Conservation (phyloP, 2,329 filamentous ascomycete genomes). For the Ceratocystis cacaofunesta region DNA sequence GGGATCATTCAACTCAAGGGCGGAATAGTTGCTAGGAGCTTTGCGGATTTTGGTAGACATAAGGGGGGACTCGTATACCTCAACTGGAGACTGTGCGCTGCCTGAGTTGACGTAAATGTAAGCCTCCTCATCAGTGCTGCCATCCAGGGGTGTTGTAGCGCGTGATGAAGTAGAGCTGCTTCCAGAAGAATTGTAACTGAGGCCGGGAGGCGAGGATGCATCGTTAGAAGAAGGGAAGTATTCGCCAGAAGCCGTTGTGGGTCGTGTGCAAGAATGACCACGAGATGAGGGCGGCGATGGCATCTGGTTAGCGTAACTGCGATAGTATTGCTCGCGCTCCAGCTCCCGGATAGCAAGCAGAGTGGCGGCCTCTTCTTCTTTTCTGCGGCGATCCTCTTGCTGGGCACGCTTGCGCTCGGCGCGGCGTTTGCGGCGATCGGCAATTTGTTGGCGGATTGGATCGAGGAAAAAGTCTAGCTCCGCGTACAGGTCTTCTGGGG, state of each 20-base stretch:
- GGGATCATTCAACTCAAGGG: conserved; percentile 37
- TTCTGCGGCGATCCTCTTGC: conserved; percentile 21
- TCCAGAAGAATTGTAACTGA: conserved; percentile 36
- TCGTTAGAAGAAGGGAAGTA: background rate
- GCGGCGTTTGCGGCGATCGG: conserved; percentile 36
- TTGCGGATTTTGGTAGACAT: conserved; percentile 21
- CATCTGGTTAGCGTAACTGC: conserved; percentile 26
- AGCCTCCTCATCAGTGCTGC: conserved; percentile 29
- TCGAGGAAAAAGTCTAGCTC: conserved; percentile 80
- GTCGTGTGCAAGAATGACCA: conserved; percentile 29
- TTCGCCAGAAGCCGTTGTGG: background rate
- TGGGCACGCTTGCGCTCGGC: conserved; percentile 32
- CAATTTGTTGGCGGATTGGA: conserved; percentile 55
- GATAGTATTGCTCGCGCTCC: conserved; percentile 17
- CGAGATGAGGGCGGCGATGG: conserved; percentile 34
- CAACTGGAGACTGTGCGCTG: conserved; percentile 36
- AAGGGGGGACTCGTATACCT: conserved; percentile 29
- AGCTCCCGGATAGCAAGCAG: background rate
- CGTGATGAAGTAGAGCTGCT: conserved; percentile 33
- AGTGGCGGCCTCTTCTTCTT: background rate
- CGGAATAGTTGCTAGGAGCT: conserved; percentile 27
- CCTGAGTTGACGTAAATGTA: conserved; percentile 24
- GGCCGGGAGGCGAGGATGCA: background rate
- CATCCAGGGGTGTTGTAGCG: conserved; percentile 37
- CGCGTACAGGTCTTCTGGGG: conserved; percentile 67